Evolutionary conservation across 2,329 filamentous ascomycete genomes (phyloP).

Genomic region (Pseudocercospora fuligena): DNA sequence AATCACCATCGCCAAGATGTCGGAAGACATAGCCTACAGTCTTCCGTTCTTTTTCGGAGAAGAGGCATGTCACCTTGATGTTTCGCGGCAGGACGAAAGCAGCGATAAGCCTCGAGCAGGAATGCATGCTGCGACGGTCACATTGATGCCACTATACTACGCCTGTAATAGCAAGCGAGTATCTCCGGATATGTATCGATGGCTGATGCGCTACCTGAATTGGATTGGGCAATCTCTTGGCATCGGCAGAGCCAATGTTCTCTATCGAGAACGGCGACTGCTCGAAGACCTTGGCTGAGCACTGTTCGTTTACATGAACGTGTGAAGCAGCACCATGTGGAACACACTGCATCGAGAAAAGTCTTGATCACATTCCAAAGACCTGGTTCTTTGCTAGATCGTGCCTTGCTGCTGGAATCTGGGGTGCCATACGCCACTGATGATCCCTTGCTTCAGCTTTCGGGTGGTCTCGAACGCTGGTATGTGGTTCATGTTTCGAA

Average conservation of each 20-base stretch:
- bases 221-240: constrained; percentile 9
- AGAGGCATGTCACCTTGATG: neutral
- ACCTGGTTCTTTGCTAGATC: neutral
- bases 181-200: constrained; percentile 11
- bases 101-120: neutral
- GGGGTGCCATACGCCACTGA: neutral
- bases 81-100: neutral
- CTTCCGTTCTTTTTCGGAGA: constrained; percentile 22
- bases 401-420: constrained; percentile 3
- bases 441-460: neutral
- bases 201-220: constrained; percentile 15
- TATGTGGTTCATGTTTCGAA: neutral
- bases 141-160: constrained; percentile 20
- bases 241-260: neutral
- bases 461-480: neutral
- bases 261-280: neutral
- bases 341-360: neutral
- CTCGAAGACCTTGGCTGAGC: neutral
- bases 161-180: constrained; percentile 15
- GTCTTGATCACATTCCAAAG: neutral
- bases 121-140: constrained; percentile 13
- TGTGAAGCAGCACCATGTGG: neutral
- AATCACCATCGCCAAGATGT: constrained; percentile 3
- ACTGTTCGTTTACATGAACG: neutral
- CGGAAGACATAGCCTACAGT: constrained; percentile 17